Percentiles rank a stretch among this genome's conserved stretches.
Evolutionary conservation across 73 alveolate species (phyloP).

Genomic region (Durusdinium trenchii): DNA sequence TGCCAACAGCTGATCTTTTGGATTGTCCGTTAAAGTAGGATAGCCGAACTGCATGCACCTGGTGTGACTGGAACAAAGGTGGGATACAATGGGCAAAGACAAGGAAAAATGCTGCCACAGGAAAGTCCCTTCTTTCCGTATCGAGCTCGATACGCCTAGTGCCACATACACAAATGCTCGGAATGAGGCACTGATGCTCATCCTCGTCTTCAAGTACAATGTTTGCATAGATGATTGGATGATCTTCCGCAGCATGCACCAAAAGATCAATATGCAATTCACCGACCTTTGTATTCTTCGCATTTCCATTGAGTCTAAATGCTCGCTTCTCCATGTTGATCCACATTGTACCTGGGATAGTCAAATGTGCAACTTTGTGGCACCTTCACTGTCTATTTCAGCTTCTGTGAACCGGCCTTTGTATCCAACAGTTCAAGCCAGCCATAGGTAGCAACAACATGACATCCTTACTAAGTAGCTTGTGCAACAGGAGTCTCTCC

Average conservation of each 20-base stretch:
- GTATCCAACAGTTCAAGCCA: too few species aligned
- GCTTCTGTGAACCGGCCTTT: too few species aligned
- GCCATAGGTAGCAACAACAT: too few species aligned
- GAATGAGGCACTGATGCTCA: constrained; percentile 47
- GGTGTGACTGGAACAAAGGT: not conserved
- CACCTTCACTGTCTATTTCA: too few species aligned
- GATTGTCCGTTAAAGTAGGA: constrained; percentile 68
- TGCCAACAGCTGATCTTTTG: constrained; percentile 36
- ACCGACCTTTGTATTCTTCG: constrained; percentile 61
- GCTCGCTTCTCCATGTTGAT: constrained; percentile 82
- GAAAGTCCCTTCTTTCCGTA: not conserved
- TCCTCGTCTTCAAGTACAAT: constrained; percentile 66
- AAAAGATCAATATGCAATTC: constrained; percentile 48
- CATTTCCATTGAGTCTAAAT: constrained; percentile 52
- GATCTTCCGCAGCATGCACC: constrained; percentile 24
- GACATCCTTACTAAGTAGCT: not conserved
- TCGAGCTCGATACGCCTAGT: not conserved
- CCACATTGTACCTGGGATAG: constrained; percentile 73
- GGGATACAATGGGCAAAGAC: not conserved
- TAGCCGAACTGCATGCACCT: constrained; percentile 55
- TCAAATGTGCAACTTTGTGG: too few species aligned
- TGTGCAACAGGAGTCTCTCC: not conserved
- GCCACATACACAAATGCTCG: not conserved
- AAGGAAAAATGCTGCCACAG: not conserved
- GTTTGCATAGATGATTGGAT: constrained; percentile 64